A percentile compares a stretch with the other conserved stretches of the same genome.
phyloP scores from a whole-genome alignment of 129 eudicot species.

The Centella asiatica region DNA sequence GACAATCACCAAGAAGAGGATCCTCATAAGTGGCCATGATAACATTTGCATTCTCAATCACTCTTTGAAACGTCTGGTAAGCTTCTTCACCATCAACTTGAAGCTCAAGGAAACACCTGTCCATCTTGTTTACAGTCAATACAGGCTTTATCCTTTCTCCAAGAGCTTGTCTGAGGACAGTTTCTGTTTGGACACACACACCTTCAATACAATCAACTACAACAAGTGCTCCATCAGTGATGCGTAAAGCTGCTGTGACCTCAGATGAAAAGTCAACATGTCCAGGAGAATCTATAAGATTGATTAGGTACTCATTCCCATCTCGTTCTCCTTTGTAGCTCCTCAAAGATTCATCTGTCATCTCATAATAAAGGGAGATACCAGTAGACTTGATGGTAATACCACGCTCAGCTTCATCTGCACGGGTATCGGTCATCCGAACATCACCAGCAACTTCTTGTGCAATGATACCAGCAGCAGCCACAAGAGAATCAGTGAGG shows the following conservation, averaged over 20 bases:
- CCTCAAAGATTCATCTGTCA: conserved; percentile 38
- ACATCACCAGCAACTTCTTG: conserved; percentile 60
- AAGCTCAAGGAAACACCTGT: conserved; percentile 65
- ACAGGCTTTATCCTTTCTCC: conserved; percentile 62
- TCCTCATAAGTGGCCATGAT: conserved; percentile 53
- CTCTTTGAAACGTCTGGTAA: conserved; percentile 51
- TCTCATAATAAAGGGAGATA: conserved; percentile 49
- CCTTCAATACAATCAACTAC: conserved; percentile 71
- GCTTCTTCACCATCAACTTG: conserved; percentile 69
- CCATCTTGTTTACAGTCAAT: conserved; percentile 57
- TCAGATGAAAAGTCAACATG: conserved; percentile 60
- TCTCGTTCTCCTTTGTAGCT: conserved; percentile 35
- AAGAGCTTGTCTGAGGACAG: conserved; percentile 64
- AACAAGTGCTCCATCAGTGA: conserved; percentile 58
- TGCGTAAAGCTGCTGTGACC: conserved; percentile 60
- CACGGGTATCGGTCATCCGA: conserved; percentile 61
- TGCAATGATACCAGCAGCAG: conserved; percentile 57
- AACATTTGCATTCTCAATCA: conserved; percentile 43
- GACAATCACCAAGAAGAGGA: conserved; percentile 31
- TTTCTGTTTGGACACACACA: conserved; percentile 61
- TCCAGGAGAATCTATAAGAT: conserved; percentile 59
- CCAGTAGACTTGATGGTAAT: conserved; percentile 58
- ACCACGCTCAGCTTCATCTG: conserved; percentile 68
- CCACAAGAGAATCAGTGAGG: conserved; percentile 54
- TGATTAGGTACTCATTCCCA: conserved; percentile 53